A percentile compares a stretch with the other conserved stretches of the same genome.
Conservation (phyloP, 2,329 filamentous ascomycete species). For the Byssochlamys sp. region DNA sequence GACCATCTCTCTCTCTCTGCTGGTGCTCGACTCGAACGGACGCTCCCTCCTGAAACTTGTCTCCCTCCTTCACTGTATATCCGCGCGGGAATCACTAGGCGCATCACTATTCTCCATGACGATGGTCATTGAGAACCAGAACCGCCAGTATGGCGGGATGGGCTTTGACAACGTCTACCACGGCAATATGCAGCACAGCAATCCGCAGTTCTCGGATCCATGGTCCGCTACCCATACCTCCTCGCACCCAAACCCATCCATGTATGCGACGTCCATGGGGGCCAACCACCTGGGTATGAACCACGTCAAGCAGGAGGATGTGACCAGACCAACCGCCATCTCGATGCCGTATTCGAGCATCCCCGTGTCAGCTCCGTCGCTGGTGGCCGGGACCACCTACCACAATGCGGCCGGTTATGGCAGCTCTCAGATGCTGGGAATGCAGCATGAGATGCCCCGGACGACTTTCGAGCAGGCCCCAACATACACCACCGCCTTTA, state of each 20-base stretch:
- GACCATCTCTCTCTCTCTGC: conserved; percentile 1
- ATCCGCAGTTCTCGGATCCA: conserved; percentile 78
- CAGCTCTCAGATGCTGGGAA: conserved; percentile 57
- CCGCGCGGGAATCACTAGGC: neutral
- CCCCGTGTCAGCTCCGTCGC: conserved; percentile 62
- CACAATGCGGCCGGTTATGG: conserved; percentile 49
- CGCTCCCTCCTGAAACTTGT: neutral
- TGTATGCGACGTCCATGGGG: conserved; percentile 49
- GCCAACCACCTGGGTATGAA: conserved; percentile 51
- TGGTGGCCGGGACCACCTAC: conserved; percentile 60
- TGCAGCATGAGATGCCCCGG: conserved; percentile 68
- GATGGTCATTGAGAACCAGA: conserved; percentile 87
- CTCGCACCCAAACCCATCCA: conserved; percentile 55
- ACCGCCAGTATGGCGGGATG: conserved; percentile 68
- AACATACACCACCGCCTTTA: conserved; percentile 56
- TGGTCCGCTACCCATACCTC: conserved; percentile 58
- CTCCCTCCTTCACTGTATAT: neutral
- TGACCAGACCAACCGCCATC: conserved; percentile 49
- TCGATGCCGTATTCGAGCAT: conserved; percentile 64
- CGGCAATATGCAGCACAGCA: conserved; percentile 52
- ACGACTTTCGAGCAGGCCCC: conserved; percentile 62
- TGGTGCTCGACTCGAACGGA: too few species aligned
- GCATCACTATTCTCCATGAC: conserved; percentile 56
- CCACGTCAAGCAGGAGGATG: conserved; percentile 50
- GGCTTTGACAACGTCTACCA: conserved; percentile 71